phyloP scores from a whole-genome alignment of 2,329 filamentous ascomycete species.

The Penicillium sp. region DNA sequence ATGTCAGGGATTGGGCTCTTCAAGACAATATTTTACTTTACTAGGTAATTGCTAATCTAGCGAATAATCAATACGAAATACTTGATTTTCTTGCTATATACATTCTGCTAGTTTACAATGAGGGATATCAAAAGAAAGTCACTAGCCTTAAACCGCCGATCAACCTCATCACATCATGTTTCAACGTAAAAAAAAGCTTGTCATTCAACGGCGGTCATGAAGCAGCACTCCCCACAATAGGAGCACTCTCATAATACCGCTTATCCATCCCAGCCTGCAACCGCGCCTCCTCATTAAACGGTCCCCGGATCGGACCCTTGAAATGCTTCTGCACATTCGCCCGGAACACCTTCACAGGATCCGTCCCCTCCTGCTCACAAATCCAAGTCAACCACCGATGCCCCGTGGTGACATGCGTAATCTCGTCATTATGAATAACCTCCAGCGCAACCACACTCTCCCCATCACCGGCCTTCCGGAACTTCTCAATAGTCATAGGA shows the following conservation, averaged over 20 bases:
- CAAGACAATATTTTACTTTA: too few species aligned
- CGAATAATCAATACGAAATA: constrained; percentile 6
- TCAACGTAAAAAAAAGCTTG: constrained; percentile 1
- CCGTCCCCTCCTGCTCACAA: constrained; percentile 45
- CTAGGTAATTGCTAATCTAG: constrained; percentile 3
- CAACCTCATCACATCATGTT: constrained; percentile 10
- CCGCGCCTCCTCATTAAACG: constrained; percentile 46
- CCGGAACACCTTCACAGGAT: constrained; percentile 47
- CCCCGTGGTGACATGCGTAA: constrained; percentile 49
- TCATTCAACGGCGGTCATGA: not conserved
- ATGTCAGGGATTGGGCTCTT: not conserved
- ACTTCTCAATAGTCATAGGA: constrained; percentile 48
- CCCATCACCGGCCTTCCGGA: constrained; percentile 40
- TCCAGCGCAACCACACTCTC: constrained; percentile 45
- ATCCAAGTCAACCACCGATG: constrained; percentile 50
- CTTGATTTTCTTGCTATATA: constrained; percentile 3
- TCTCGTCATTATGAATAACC: constrained; percentile 49
- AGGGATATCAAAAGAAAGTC: constrained; percentile 8
- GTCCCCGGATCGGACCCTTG: constrained; percentile 42
- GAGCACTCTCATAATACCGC: constrained; percentile 39
- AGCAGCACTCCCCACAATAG: not conserved
- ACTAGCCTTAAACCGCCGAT: not conserved
- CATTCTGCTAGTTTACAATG: constrained; percentile 5
- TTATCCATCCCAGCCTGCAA: constrained; percentile 45
- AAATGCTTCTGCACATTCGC: constrained; percentile 45